These are phyloP conservation scores for Globisporangium nunn DNA, from an alignment of 352 stramenopile genomes.

Conservation along the genomic window DNA sequence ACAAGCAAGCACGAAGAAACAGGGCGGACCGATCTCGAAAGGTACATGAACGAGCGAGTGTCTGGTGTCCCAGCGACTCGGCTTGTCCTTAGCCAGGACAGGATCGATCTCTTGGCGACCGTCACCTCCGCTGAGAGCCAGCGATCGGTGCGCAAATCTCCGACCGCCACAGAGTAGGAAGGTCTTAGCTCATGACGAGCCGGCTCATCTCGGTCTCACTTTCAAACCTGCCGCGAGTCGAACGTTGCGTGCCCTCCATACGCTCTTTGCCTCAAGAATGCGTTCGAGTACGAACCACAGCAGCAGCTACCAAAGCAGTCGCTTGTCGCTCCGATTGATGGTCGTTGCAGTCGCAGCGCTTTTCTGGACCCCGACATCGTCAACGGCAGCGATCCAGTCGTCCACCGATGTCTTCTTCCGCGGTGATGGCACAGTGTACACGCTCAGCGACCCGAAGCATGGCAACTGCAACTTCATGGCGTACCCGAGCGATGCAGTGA, in stretches of 20 bases:
- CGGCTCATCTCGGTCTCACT: background rate
- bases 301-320: no score
- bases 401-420: conserved; percentile 26
- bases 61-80: no score
- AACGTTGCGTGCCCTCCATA: background rate
- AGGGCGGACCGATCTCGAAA: background rate
- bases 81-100: no score
- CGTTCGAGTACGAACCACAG: background rate
- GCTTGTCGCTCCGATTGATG: background rate
- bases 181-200: no score
- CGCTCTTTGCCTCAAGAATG: background rate
- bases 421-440: conserved; percentile 42
- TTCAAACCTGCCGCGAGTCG: background rate
- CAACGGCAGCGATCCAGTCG: conserved; percentile 11
- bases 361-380: background rate
- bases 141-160: background rate
- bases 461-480: conserved; percentile 59
- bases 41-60: no score
- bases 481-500: conserved; percentile 14
- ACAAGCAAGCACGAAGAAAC: background rate
- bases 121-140: background rate
- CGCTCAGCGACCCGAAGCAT: conserved; percentile 17
- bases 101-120: no score
- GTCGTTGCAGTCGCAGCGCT: background rate
- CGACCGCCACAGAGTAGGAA: no score